Percentiles rank a stretch among this genome's conserved stretches.
phyloP scores from a whole-genome alignment of 2,329 filamentous ascomycete genomes.

The Neurospora sp. region DNA sequence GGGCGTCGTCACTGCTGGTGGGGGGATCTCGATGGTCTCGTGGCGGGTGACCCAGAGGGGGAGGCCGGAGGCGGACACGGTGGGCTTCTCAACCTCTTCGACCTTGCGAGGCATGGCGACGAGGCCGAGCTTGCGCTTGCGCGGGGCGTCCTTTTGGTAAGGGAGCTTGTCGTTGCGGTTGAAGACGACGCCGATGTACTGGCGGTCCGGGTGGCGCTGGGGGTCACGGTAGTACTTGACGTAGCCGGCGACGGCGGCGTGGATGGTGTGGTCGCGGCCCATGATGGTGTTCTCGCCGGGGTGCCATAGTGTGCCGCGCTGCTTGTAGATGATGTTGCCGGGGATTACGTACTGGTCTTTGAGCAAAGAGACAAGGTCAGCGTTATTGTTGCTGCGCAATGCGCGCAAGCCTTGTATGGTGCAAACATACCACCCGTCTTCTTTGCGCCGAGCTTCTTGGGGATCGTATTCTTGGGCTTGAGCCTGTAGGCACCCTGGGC shows the following conservation, averaged over 20 bases:
- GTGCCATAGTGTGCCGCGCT: conserved; percentile 89
- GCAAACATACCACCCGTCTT: conserved; percentile 66
- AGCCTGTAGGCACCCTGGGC: conserved; percentile 60
- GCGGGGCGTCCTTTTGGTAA: conserved; percentile 60
- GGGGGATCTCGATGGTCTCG: conserved; percentile 9
- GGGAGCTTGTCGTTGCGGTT: conserved; percentile 73
- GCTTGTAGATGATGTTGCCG: conserved; percentile 96
- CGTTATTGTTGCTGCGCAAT: not conserved
- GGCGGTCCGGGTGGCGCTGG: conserved; percentile 66
- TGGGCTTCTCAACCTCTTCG: conserved; percentile 23
- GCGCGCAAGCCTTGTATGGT: not conserved
- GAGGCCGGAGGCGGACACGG: conserved; percentile 26
- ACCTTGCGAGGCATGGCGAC: conserved; percentile 36
- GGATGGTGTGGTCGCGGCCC: conserved; percentile 94
- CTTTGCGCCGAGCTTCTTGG: conserved; percentile 89
- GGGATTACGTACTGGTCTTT: conserved; percentile 84
- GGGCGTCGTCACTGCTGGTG: not conserved
- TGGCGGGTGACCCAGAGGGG: conserved; percentile 23
- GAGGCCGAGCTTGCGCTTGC: conserved; percentile 68
- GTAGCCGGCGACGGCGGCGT: conserved; percentile 73
- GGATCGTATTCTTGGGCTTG: conserved; percentile 46
- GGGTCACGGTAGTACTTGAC: conserved; percentile 97
- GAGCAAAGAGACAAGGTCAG: not conserved
- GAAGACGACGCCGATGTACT: conserved; percentile 92
- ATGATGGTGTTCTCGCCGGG: conserved; percentile 92